Conservation (phyloP, 352 stramenopile species). For the Phytophthora meadii region DNA sequence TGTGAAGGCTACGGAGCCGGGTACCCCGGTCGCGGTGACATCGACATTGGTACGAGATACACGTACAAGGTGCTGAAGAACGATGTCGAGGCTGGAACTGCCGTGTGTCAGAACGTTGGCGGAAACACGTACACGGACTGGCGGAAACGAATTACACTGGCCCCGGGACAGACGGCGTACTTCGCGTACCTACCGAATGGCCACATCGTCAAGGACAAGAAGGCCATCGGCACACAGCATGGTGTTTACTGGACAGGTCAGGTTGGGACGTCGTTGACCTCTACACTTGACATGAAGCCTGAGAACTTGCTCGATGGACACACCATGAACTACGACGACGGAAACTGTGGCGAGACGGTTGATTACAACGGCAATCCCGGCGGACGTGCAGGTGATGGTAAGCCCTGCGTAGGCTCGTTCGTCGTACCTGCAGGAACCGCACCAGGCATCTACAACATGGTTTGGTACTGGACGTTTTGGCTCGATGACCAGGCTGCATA, state of each 20-base stretch:
- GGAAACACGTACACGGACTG: slow-evolving; percentile 67
- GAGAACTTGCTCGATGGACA: slow-evolving; percentile 58
- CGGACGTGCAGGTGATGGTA: slow-evolving; percentile 64
- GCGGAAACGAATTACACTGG: slow-evolving; percentile 55
- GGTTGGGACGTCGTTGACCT: slow-evolving; percentile 39
- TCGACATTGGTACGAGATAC: slow-evolving; percentile 58
- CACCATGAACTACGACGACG: slow-evolving; percentile 61
- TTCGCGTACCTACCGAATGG: slow-evolving; percentile 67
- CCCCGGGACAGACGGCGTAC: slow-evolving; percentile 49
- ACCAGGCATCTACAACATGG: slow-evolving; percentile 66
- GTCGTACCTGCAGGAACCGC: slow-evolving; percentile 48
- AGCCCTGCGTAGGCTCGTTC: slow-evolving; percentile 68
- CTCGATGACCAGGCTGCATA: slow-evolving; percentile 53
- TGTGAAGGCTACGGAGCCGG: slow-evolving; percentile 73
- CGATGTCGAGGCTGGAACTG: slow-evolving; percentile 53
- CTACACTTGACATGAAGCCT: slow-evolving; percentile 56
- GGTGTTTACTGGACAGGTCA: slow-evolving; percentile 73
- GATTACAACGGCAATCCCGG: slow-evolving; percentile 50
- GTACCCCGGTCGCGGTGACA: slow-evolving; percentile 62
- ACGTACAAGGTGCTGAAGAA: slow-evolving; percentile 81
- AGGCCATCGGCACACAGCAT: slow-evolving; percentile 60
- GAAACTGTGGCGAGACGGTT: slow-evolving; percentile 64
- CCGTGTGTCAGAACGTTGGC: slow-evolving; percentile 55
- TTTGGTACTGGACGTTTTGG: slow-evolving; percentile 83
- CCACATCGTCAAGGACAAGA: slow-evolving; percentile 78